phyloP scores from a whole-genome alignment of 2,329 filamentous ascomycete species.

The Claviceps paspali region DNA sequence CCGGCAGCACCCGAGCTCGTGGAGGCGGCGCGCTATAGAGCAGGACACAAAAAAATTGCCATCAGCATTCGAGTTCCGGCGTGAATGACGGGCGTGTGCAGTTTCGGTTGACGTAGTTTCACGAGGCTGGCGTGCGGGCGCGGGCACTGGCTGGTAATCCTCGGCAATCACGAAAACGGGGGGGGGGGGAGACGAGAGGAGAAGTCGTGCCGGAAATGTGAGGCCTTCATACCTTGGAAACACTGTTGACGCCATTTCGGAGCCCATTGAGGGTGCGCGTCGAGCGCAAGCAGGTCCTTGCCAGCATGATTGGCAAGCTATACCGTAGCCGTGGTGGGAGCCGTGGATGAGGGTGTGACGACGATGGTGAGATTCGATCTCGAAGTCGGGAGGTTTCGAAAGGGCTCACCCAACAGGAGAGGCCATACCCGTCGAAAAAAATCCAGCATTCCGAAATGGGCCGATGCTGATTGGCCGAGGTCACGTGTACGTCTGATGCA shows the following conservation, averaged over 20 bases:
- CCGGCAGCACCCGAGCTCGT: conserved; percentile 59
- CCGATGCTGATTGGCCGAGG: conserved; percentile 24
- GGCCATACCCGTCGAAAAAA: conserved; percentile 23
- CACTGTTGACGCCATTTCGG: conserved; percentile 55
- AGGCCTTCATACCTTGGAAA: conserved; percentile 51
- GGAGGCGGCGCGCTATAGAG: conserved; percentile 47
- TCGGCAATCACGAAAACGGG: conserved; percentile 9
- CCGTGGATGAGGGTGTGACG: conserved; percentile 21
- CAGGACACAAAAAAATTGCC: conserved; percentile 9
- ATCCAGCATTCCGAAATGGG: conserved; percentile 28
- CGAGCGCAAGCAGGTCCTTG: conserved; percentile 79
- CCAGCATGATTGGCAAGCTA: conserved; percentile 62
- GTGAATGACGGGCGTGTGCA: conserved; percentile 7
- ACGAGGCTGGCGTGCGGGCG: conserved; percentile 8
- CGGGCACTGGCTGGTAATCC: conserved; percentile 14
- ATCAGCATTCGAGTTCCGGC: conserved; percentile 23
- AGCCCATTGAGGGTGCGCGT: conserved; percentile 71
- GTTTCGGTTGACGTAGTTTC: conserved; percentile 16
- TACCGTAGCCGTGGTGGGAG: conserved; percentile 22
- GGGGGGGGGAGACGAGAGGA: not conserved
- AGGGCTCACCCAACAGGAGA: conserved; percentile 24
- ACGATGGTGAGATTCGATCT: conserved; percentile 21
- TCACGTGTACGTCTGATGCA: no score
- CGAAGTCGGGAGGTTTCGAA: conserved; percentile 22
- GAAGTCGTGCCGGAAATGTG: conserved; percentile 12